Conservation (phyloP, 371 early-diverging fungal species). For the Encephalitozoon cuniculi region DNA sequence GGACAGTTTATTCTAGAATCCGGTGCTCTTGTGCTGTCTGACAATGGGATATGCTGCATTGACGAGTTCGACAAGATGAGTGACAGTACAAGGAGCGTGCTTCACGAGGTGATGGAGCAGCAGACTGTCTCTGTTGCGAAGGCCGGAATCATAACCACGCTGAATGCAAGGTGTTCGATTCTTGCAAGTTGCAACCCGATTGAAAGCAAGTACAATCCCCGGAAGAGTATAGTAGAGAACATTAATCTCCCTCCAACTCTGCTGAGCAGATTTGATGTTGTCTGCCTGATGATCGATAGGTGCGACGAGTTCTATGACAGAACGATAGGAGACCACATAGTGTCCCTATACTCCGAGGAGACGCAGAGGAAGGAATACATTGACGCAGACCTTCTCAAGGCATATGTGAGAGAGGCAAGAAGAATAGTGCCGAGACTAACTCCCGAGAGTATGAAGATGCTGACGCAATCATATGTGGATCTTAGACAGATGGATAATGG, state of each 20-base stretch:
- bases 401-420: conserved; percentile 66
- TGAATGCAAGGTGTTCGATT: conserved; percentile 61
- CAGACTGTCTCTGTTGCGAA: conserved; percentile 61
- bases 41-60: conserved; percentile 61
- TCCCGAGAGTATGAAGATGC: conserved; percentile 63
- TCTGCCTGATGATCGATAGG: conserved; percentile 60
- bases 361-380: conserved; percentile 8
- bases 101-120: conserved; percentile 63
- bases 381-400: conserved; percentile 47
- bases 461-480: conserved; percentile 75
- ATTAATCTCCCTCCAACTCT: conserved; percentile 61
- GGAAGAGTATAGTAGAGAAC: conserved; percentile 61
- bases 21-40: conserved; percentile 61
- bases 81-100: conserved; percentile 60
- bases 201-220: conserved; percentile 59
- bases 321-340: conserved; percentile 57
- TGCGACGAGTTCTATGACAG: conserved; percentile 56
- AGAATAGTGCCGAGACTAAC: conserved; percentile 71
- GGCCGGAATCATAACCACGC: conserved; percentile 62
- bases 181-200: conserved; percentile 62
- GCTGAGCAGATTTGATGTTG: conserved; percentile 61
- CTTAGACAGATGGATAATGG: conserved; percentile 71
- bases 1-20: conserved; percentile 75
- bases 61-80: conserved; percentile 63
- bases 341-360: conserved; percentile 36